A percentile compares a stretch with the other conserved stretches of the same genome.
phyloP scores from a whole-genome alignment of 2,329 filamentous ascomycete species.

The Cladophialophora bantiana region DNA sequence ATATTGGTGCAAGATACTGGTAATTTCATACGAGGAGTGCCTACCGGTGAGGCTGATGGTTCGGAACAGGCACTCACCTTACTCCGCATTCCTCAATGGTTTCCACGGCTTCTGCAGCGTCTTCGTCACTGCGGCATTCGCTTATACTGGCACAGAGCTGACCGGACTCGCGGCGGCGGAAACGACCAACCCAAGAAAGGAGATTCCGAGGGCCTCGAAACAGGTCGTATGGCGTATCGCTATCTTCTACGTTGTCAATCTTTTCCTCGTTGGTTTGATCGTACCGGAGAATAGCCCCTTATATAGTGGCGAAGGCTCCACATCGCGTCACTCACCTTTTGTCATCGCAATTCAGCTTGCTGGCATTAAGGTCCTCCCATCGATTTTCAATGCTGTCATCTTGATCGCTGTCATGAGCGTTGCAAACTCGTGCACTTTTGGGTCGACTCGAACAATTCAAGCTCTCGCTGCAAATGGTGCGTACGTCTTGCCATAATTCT shows the following conservation, averaged over 20 bases:
- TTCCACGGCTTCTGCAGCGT: slow-evolving; percentile 70
- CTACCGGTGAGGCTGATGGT: slow-evolving; percentile 59
- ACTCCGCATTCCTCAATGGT: slow-evolving; percentile 69
- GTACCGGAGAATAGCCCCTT: slow-evolving; percentile 61
- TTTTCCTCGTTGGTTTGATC: slow-evolving; percentile 80
- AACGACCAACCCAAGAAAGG: slow-evolving; percentile 67
- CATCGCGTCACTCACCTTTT: slow-evolving; percentile 83
- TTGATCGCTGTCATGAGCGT: slow-evolving; percentile 88
- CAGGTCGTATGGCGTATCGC: slow-evolving; percentile 93
- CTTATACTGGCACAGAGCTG: slow-evolving; percentile 68
- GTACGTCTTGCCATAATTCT: neutral
- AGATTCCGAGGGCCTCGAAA: slow-evolving; percentile 84
- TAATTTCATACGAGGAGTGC: slow-evolving; percentile 61
- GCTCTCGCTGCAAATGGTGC: slow-evolving; percentile 67
- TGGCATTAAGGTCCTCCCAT: slow-evolving; percentile 79
- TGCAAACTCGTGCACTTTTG: slow-evolving; percentile 90
- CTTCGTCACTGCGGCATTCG: slow-evolving; percentile 69
- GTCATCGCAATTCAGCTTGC: slow-evolving; percentile 90
- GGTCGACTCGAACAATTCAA: slow-evolving; percentile 86
- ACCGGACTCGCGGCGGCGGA: slow-evolving; percentile 67
- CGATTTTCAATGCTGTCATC: slow-evolving; percentile 94
- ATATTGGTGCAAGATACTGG: slow-evolving; percentile 39
- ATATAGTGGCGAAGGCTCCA: slow-evolving; percentile 68
- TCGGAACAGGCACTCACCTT: slow-evolving; percentile 61
- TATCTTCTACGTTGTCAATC: slow-evolving; percentile 85